Base-by-base conservation (phyloP, 1,284 basidiomycete genomes). In the Bondarzewia mesenterica region DNA sequence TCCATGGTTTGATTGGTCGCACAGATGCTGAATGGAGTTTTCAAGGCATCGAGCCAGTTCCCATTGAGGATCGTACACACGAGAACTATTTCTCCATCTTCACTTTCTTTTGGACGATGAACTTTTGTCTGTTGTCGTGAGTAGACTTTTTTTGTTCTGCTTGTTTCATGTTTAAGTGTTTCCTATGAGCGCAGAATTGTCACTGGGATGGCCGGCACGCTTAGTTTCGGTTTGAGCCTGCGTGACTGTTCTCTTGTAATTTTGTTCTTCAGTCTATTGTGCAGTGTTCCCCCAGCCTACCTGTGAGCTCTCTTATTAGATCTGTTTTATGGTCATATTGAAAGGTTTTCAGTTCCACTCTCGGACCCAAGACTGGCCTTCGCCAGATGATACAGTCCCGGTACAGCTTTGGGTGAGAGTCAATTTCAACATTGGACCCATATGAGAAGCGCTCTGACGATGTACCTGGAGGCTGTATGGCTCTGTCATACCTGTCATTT, bases 311-410 rank as follows among this genome's bases (percentile, higher is more conserved):
- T 47, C 15, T 22, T 29, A 49, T 20, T 49, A 49, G 36, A 43
- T 36, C 39, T 23, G 3, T 43, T 25, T n/a, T 12, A 39, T 5
- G 14, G 40, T 25, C 5, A 25, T 10, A n/a, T 39, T 39, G 18
- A 40, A 16, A 15, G 15, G 20, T 20, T 5, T 29, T 7, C 46
- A 89, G 86, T 46, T 74, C 82, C 12, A 89, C 85, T 36, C 92
- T 88, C 78, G 91, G 92, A n/a, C 85, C 89, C 0, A 84, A 82
- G 61, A 71, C 87, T 0, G 92, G 91, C 7, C 77, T 93, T 69
- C 76, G 91, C n/a, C 90, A 93, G 58, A 91, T 93, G 86, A 80
- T 89, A 18, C 78, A 82, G 51, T 82, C 90, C 5, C 71, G 86
- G 21, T 88, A 84, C 63, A 82, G 78, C 32, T 89, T 91, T 60